phyloP scores from a whole-genome alignment of 176 grass and related monocot species.

The Coix lacrymajobi region DNA sequence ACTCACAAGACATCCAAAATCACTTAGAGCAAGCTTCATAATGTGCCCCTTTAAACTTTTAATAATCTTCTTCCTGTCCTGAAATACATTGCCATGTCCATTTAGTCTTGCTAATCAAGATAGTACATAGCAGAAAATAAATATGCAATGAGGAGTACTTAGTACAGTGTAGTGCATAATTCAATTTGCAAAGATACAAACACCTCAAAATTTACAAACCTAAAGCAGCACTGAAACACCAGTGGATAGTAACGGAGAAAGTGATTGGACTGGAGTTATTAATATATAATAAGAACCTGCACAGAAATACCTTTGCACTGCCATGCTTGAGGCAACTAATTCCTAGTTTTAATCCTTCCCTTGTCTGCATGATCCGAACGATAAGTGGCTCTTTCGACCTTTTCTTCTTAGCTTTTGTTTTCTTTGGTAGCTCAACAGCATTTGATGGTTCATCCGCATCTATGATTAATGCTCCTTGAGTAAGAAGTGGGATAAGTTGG shows the following conservation, averaged over 20 bases:
- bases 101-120: background rate
- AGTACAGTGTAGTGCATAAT: background rate
- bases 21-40: conserved; percentile 72
- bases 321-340: conserved; percentile 78
- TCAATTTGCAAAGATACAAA: background rate
- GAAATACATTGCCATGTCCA: conserved; percentile 23
- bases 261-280: background rate
- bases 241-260: background rate
- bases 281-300: background rate
- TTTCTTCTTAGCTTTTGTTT: conserved; percentile 84
- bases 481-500: conserved; percentile 71
- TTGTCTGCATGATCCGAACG: conserved; percentile 66
- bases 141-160: background rate
- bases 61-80: conserved; percentile 96
- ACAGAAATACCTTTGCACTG: conserved; percentile 57
- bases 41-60: conserved; percentile 87
- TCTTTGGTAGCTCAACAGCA: conserved; percentile 44
- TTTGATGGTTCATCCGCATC: conserved; percentile 51
- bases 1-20: conserved; percentile 94
- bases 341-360: conserved; percentile 73
- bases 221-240: background rate
- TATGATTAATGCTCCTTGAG: conserved; percentile 50
- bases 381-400: conserved; percentile 69
- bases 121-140: background rate
- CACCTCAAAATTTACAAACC: background rate